Conservation (phyloP, 257 asterid genomes). For the Scutellaria galericulata region DNA sequence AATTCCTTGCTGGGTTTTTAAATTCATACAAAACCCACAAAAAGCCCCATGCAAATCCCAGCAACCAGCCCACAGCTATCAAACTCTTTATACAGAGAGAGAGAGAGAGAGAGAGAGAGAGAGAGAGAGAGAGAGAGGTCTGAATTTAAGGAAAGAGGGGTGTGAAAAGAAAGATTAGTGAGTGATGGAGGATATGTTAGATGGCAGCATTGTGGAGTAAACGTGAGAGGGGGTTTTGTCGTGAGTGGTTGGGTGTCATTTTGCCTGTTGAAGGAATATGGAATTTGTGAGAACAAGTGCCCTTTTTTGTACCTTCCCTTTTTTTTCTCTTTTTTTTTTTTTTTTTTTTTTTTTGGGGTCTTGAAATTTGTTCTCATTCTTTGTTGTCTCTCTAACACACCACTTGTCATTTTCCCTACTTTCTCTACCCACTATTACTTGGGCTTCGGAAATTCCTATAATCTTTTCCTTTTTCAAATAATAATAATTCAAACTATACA, state of each 20-base stretch:
- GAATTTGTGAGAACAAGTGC: slow-evolving; percentile 84
- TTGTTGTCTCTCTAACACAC: slow-evolving; percentile 34
- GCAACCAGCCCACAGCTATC: slow-evolving; percentile 25
- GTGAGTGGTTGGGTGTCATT: slow-evolving; percentile 58
- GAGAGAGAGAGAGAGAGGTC: slow-evolving; percentile 31
- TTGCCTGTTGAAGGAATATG: slow-evolving; percentile 62
- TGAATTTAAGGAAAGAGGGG: slow-evolving; percentile 35
- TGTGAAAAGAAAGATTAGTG: slow-evolving; percentile 33
- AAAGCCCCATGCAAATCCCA: slow-evolving; percentile 33
- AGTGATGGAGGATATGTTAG: slow-evolving; percentile 32
- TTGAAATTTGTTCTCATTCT: slow-evolving; percentile 48
- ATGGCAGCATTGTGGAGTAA: slow-evolving; percentile 59
- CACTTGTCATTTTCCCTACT: slow-evolving; percentile 48
- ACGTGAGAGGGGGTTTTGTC: slow-evolving; percentile 63
- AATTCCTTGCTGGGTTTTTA: slow-evolving; percentile 42
- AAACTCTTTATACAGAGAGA: not conserved
- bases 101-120: slow-evolving; percentile 18
- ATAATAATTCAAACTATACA: not conserved
- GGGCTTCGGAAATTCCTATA: slow-evolving; percentile 17
- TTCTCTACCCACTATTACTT: not conserved
- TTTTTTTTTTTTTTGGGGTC: slow-evolving; percentile 25
- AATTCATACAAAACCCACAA: slow-evolving; percentile 42
- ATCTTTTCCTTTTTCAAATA: not conserved
- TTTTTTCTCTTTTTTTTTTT: slow-evolving; percentile 20
- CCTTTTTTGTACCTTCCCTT: slow-evolving; percentile 32